phyloP scores from a whole-genome alignment of 345 rosid genomes.

The Trapa bicornis region DNA sequence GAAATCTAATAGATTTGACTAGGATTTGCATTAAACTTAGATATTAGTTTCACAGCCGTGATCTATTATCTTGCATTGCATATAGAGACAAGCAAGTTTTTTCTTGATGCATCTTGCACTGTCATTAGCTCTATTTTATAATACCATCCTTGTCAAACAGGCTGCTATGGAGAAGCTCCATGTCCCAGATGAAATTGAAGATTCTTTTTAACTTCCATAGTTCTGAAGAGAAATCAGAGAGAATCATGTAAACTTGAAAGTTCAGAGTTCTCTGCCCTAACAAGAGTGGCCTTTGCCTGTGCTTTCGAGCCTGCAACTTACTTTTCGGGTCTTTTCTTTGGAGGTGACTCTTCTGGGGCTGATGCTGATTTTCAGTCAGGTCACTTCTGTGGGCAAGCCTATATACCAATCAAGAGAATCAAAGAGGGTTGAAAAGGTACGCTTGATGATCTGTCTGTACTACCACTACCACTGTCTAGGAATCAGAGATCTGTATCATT shows the following conservation, averaged over 20 bases:
- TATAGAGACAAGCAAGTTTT: neutral
- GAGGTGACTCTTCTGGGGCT: neutral
- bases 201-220: conserved; percentile 24
- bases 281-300: conserved; percentile 22
- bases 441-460: conserved; percentile 2
- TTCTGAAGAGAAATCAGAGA: neutral
- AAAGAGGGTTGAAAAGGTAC: neutral
- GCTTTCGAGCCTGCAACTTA: conserved; percentile 26
- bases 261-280: conserved; percentile 12
- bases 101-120: neutral
- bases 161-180: conserved; percentile 96
- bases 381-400: neutral
- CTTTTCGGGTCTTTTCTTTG: conserved; percentile 8
- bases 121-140: neutral
- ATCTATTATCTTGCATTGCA: neutral
- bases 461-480: neutral
- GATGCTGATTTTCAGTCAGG: conserved; percentile 1
- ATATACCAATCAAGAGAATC: neutral
- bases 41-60: neutral
- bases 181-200: conserved; percentile 87
- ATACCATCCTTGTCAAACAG: conserved; percentile 24
- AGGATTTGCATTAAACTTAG: neutral
- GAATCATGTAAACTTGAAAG: conserved; percentile 10
- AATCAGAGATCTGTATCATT: neutral
- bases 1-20: neutral